phyloP scores from a whole-genome alignment of 306 rosid genomes.

The Citrullus colocynthis region DNA sequence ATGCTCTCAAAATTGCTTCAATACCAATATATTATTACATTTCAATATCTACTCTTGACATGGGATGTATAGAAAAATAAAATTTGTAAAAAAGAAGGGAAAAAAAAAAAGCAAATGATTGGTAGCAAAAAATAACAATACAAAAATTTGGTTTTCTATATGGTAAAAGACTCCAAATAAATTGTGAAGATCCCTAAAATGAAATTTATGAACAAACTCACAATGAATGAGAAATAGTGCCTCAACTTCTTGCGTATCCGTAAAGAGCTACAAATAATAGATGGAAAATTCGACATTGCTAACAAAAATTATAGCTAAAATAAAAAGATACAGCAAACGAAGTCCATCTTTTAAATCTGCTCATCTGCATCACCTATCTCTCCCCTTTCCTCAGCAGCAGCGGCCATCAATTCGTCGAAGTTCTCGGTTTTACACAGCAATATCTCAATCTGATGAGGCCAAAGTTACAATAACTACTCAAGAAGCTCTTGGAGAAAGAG shows the following conservation, averaged over 20 bases:
- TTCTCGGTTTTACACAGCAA: conserved; percentile 29
- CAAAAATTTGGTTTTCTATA: neutral
- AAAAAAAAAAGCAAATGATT: neutral
- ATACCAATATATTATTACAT: neutral
- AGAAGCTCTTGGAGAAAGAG: neutral
- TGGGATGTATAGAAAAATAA: neutral
- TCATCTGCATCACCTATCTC: conserved; percentile 6
- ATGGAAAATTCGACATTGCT: neutral
- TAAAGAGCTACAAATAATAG: neutral
- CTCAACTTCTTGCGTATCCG: neutral
- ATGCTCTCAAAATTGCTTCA: neutral
- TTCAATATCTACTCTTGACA: neutral
- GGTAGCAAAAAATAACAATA: neutral
- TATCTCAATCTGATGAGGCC: conserved; percentile 22
- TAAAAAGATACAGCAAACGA: neutral
- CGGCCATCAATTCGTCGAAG: conserved; percentile 38
- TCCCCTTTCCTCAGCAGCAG: conserved; percentile 23
- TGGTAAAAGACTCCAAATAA: neutral
- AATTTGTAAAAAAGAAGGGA: neutral
- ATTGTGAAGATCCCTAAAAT: neutral
- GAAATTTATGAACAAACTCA: conserved; percentile 2
- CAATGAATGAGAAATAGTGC: neutral
- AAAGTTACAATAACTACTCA: neutral
- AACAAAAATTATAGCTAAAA: neutral
- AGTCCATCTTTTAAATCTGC: conserved; percentile 2